These are phyloP conservation scores for Penicillium paneum DNA, from an alignment of 2,329 filamentous ascomycete species.

Conservation along the genomic window DNA sequence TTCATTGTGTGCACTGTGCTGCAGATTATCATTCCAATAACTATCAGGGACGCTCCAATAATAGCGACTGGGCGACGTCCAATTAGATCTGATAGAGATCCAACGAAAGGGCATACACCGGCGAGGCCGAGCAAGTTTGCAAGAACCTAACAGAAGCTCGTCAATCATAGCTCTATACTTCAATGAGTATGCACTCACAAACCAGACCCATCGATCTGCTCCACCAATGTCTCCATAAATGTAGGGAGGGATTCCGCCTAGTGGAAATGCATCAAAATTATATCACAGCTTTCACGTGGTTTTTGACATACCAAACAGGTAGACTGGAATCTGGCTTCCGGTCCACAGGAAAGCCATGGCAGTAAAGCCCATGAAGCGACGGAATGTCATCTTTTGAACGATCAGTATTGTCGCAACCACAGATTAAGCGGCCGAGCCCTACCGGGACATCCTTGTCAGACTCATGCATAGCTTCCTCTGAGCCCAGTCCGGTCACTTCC, in stretches of 20 bases:
- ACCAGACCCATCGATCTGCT: conserved; percentile 60
- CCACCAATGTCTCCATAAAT: conserved; percentile 62
- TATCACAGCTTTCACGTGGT: not conserved
- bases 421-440: not conserved
- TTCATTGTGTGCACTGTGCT: conserved; percentile 60
- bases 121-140: conserved; percentile 55
- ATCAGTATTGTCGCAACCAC: conserved; percentile 2
- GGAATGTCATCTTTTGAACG: conserved; percentile 46
- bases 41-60: conserved; percentile 52
- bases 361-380: conserved; percentile 52
- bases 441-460: conserved; percentile 47
- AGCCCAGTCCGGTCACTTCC: conserved; percentile 47
- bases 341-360: conserved; percentile 62
- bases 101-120: conserved; percentile 62
- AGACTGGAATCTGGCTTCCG: conserved; percentile 59
- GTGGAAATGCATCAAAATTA: not conserved
- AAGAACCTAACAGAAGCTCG: conserved; percentile 35
- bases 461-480: conserved; percentile 43
- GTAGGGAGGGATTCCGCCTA: conserved; percentile 49
- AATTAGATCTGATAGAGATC: conserved; percentile 61
- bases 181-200: conserved; percentile 36
- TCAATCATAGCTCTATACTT: not conserved
- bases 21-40: conserved; percentile 59
- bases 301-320: conserved; percentile 44
- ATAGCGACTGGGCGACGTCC: conserved; percentile 61